phyloP scores from a whole-genome alignment of 1,139 yeast species.

The Candida sojae region DNA sequence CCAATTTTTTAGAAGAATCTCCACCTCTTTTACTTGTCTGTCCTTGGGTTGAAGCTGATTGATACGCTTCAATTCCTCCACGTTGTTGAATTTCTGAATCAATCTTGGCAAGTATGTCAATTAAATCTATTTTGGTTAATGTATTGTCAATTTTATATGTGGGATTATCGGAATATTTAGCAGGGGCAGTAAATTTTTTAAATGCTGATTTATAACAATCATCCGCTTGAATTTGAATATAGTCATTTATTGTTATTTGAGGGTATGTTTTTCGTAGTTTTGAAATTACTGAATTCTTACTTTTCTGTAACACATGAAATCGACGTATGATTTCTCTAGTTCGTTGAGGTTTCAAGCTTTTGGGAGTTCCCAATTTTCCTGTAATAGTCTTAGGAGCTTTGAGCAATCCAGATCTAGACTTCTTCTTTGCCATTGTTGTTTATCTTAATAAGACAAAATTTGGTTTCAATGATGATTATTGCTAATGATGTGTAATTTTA shows the following conservation, averaged over 20 bases:
- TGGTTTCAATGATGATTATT: too few species aligned
- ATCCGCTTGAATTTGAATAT: constrained; percentile 18
- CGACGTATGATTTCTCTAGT: constrained; percentile 69
- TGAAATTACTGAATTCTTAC: constrained; percentile 39
- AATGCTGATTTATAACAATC: constrained; percentile 6
- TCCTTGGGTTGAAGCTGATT: constrained; percentile 85
- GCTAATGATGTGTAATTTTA: too few species aligned
- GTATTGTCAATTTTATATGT: constrained; percentile 23
- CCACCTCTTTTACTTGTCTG: constrained; percentile 81
- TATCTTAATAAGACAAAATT: too few species aligned
- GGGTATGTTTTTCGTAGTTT: constrained; percentile 20
- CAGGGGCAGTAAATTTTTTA: constrained; percentile 8
- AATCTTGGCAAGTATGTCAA: constrained; percentile 47
- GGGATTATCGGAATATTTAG: constrained; percentile 16
- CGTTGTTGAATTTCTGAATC: constrained; percentile 59
- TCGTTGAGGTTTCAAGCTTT: constrained; percentile 60
- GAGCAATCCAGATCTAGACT: constrained; percentile 21
- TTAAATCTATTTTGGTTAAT: constrained; percentile 17
- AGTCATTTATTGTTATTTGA: constrained; percentile 21
- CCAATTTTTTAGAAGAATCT: constrained; percentile 76
- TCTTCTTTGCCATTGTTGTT: constrained; percentile 13
- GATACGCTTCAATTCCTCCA: constrained; percentile 78
- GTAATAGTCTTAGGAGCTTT: constrained; percentile 35
- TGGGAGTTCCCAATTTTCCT: constrained; percentile 20
- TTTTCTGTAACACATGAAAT: constrained; percentile 63